Conservation (phyloP, 2,329 filamentous ascomycete species). For the Phialemoniopsis sp. region DNA sequence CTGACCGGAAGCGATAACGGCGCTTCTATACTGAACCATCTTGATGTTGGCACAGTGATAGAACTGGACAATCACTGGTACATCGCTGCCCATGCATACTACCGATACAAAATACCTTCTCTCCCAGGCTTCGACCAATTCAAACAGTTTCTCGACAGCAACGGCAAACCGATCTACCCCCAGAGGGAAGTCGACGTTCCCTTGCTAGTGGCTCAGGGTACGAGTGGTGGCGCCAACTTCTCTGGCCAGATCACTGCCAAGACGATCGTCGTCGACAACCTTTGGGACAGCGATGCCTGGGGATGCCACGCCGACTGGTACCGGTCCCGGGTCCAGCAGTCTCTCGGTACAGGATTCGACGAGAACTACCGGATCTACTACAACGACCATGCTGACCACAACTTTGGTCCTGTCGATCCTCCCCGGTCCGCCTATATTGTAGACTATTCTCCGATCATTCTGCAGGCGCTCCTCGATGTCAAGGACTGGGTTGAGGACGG, state of each 20-base stretch:
- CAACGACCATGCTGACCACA: conserved; percentile 13
- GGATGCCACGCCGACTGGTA: conserved; percentile 19
- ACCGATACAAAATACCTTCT: too few species aligned
- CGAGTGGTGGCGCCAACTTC: conserved; percentile 3
- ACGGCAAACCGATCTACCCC: too few species aligned
- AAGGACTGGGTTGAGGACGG: conserved; percentile 12
- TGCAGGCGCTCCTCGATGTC: conserved; percentile 14
- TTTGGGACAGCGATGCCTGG: conserved; percentile 14
- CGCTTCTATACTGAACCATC: too few species aligned
- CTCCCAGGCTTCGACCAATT: too few species aligned
- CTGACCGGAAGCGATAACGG: too few species aligned
- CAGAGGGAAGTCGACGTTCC: too few species aligned
- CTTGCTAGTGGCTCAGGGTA: too few species aligned
- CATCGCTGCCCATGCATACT: too few species aligned
- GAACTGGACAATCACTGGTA: too few species aligned
- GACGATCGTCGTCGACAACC: conserved; percentile 14
- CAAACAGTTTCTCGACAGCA: too few species aligned
- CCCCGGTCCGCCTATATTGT: conserved; percentile 3
- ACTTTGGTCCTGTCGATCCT: conserved; percentile 2
- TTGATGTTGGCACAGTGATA: too few species aligned
- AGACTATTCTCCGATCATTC: conserved; percentile 8
- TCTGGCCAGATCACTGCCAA: conserved; percentile 11
- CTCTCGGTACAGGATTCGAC: conserved; percentile 5
- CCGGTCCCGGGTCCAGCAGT: conserved; percentile 6
- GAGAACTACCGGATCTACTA: conserved; percentile 14